Base-by-base conservation (phyloP, 345 rosid genomes). In the Carallia pectinifolia region DNA sequence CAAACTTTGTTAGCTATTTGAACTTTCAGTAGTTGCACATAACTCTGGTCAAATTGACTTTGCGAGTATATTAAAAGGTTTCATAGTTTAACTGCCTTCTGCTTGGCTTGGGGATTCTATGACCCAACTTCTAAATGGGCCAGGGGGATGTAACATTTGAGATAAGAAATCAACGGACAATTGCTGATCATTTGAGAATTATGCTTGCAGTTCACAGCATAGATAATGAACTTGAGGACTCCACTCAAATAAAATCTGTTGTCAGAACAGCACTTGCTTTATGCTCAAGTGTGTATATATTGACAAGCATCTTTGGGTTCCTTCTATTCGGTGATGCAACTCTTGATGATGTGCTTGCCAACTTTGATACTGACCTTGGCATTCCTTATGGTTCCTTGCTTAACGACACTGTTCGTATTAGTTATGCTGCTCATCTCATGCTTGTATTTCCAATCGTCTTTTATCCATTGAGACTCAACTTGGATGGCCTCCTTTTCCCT, bases 401-500 rank as follows among this genome's bases (percentile, higher is more conserved):
- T 12, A 71, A 61, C n/a, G 71, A 76, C 30, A 19, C 47, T 1
- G 40, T 76, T 61, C 67, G 68, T 18, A 44, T 76, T 56, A 76
- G 71, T 53, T 76, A 76, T 54, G 69, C 67, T 33, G 44, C 47
- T 17, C 79, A 76, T 39, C 70, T 76, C 55, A 61, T 76, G 67
- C 72, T 76, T 19, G 75, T 76, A 27, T 76, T 76, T 53, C 79
- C 68, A 4, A 38, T 76, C 2, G 31, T 76, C 48, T 70, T 66
- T 19, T 50, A 38, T 55, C 71, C 71, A 1, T 34, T 76, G 68
- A 63, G 75, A 13, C 39, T 53, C 18, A 76, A 70, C 31, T 5
- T 71, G 12, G 79, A 71, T 60, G 75, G 71, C 17, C 71, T 76
- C 53, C 67, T 76, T 23, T 76, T 76, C 54, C 79, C 79, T 9